Conservation (phyloP, 306 rosid genomes). For the Echinosophora koreensis region DNA sequence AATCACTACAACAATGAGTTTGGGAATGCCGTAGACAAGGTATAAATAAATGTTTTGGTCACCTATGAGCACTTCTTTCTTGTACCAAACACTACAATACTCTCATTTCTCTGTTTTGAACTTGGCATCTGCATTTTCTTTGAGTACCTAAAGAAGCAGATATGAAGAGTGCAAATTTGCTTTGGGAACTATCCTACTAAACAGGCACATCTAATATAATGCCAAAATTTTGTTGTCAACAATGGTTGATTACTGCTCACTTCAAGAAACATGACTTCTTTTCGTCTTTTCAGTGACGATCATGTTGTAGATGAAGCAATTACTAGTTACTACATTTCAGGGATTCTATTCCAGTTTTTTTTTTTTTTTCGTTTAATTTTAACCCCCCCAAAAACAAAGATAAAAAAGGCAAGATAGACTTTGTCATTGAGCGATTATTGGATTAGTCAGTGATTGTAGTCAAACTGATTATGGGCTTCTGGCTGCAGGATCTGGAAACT, state of each 20-base stretch:
- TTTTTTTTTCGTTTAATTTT: background rate
- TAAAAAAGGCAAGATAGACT: background rate
- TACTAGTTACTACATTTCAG: background rate
- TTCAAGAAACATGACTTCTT: constrained; percentile 6
- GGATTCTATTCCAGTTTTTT: background rate
- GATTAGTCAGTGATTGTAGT: constrained; percentile 2
- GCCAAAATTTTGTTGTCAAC: background rate
- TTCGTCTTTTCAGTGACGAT: background rate
- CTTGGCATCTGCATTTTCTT: constrained; percentile 4
- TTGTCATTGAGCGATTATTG: background rate
- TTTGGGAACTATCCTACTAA: background rate
- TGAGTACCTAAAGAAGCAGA: constrained; percentile 10
- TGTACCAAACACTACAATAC: background rate
- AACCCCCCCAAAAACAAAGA: background rate
- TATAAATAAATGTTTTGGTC: constrained; percentile 45
- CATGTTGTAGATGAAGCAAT: constrained; percentile 3
- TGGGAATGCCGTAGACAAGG: constrained; percentile 80
- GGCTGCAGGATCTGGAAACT: constrained; percentile 79
- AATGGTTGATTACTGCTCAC: constrained; percentile 2
- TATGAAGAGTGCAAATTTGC: background rate
- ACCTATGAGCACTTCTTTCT: background rate
- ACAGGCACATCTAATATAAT: background rate
- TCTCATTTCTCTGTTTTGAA: constrained; percentile 22
- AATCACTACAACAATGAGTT: constrained; percentile 75
- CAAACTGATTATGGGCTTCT: constrained; percentile 41